Percentiles rank a stretch among this genome's conserved stretches.
These are phyloP conservation scores for Yamagishiella unicocca DNA, from an alignment of 139 green algal genomes.

Conservation along the genomic window DNA sequence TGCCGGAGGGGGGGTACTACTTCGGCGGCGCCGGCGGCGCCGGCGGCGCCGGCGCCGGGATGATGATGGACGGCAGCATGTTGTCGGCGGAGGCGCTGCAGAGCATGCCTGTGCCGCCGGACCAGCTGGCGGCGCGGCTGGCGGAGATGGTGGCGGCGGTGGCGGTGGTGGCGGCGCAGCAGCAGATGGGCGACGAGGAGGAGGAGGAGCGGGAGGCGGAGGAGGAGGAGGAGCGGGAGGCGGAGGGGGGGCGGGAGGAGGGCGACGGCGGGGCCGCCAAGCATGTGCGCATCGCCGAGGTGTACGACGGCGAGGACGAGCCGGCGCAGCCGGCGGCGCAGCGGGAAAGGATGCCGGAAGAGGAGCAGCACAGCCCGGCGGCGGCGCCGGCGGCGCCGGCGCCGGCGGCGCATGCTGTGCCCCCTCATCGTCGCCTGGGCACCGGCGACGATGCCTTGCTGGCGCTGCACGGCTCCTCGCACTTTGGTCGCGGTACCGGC, in stretches of 20 bases:
- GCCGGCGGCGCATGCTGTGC: too few species aligned
- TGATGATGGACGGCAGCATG: neutral
- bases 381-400: too few species aligned
- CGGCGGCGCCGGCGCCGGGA: neutral
- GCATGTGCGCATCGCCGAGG: neutral
- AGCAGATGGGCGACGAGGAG: neutral
- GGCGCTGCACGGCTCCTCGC: neutral
- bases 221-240: neutral
- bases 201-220: neutral
- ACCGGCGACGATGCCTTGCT: conserved; percentile 23
- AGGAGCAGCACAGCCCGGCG: neutral
- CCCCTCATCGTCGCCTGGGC: too few species aligned
- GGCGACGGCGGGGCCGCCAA: neutral
- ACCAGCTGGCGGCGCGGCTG: conserved; percentile 34
- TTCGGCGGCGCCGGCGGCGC: neutral
- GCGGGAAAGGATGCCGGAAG: neutral
- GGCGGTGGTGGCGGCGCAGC: neutral
- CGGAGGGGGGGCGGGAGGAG: neutral
- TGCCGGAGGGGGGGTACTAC: neutral
- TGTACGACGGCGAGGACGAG: neutral
- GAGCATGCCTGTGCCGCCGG: conserved; percentile 5
- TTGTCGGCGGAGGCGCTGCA: neutral
- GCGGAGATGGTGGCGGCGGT: conserved; percentile 23
- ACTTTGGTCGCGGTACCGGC: neutral
- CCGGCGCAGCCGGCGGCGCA: neutral